Conservation (phyloP, 1,284 basidiomycete genomes). For the Cryptococcus wingfieldii region DNA sequence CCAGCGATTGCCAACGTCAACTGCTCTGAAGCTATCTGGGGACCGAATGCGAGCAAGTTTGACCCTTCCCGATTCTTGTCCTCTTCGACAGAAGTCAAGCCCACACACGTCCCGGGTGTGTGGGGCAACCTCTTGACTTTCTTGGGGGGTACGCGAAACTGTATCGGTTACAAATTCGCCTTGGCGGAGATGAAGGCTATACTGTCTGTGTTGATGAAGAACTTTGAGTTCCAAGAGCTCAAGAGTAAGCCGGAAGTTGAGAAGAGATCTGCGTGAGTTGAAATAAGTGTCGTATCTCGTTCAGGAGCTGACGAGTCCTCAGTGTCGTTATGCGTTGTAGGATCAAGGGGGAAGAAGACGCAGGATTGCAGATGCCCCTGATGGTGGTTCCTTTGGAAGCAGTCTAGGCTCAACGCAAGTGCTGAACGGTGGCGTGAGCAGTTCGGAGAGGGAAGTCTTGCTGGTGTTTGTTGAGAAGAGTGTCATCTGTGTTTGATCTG, state of each 20-base stretch:
- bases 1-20: constrained; percentile 57
- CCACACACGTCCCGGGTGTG: constrained; percentile 57
- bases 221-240: constrained; percentile 57
- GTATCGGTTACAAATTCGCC: constrained; percentile 69
- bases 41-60: constrained; percentile 63
- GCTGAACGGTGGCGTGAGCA: too few relatives aligned
- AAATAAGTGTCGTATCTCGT: neutral
- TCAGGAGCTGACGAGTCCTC: neutral
- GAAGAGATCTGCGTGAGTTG: constrained; percentile 37
- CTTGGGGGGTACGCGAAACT: constrained; percentile 61
- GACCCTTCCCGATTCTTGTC: constrained; percentile 41
- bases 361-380: constrained; percentile 46
- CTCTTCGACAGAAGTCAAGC: constrained; percentile 1
- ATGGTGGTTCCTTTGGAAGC: constrained; percentile 26
- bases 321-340: constrained; percentile 47
- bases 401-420: too few relatives aligned
- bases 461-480: too few relatives aligned
- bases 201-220: constrained; percentile 57
- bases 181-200: constrained; percentile 62
- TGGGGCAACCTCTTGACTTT: constrained; percentile 65
- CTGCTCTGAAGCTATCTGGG: constrained; percentile 60
- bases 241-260: constrained; percentile 33
- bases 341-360: constrained; percentile 39
- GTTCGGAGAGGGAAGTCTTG: too few relatives aligned
- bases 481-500: neutral